Evolutionary conservation across 495 filamentous ascomycete genomes (phyloP), one percentile per base, ranked within the genome.

Genomic region (Neurospora sp.): DNA sequence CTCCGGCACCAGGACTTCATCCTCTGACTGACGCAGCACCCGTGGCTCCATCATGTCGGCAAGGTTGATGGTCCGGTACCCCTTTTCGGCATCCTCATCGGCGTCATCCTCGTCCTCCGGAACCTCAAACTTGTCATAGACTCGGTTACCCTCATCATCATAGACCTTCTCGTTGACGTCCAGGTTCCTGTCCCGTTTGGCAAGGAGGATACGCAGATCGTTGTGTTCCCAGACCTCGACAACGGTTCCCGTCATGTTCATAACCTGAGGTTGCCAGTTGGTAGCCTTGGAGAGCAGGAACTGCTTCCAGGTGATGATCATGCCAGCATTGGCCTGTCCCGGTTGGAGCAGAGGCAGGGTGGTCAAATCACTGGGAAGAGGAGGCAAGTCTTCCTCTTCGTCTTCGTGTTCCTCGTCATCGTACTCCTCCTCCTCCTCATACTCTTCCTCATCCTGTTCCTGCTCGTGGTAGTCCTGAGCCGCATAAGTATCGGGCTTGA

Each of bases 261-360:
- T 87, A 49, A 96, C 83, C 72, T 86, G 86, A 1, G 95, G 95
- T 72, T 93, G 87, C 91, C 93, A 97, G 37, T 89, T 91, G 10
- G 91, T 93, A 14, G 85, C 89, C 72, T 88, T 90, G 39, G 92
- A 93, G 78, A 94, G 87, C 38, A 90, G 86, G 72, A 93, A 85
- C 72, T 93, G 87, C 76, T 91, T 93, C 87, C 93, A 99, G 3
- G 91, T 90, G 74, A 99, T 89, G 42, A 95, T 84, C 79, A 91
- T 89, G 12, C 91, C 93, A 5, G 84, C 75, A 42, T 85, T 83
- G 20, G 88, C 86, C 40, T 90, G 85, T 4, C 81, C 85, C 62
- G 86, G 80, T 4, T 79, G 78, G 23, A 97, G 81, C 44, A 80
- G 74, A 9, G 88, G 83, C 23, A 94, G 86, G 37, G 83, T 79